Evolutionary conservation across 2,329 filamentous ascomycete genomes (phyloP), one percentile per base, ranked within the genome.

Genomic region (Clarireedia paspali): DNA sequence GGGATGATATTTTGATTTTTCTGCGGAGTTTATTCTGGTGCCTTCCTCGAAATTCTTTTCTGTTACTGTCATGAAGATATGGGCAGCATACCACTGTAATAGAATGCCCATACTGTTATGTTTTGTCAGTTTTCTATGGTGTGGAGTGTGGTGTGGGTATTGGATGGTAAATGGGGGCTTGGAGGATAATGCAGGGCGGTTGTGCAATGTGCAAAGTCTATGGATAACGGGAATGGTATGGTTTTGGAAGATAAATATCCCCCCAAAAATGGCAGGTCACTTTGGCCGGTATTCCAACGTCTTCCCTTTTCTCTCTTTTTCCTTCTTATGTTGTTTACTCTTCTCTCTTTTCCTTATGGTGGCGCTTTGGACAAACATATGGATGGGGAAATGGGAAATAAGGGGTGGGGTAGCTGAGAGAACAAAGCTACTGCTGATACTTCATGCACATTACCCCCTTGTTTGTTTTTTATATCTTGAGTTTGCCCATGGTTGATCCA

Each of bases 71-170:
- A 61, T 56, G 56, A 47, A 47, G 50, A 44, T 34, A 55, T 56
- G 53, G 20, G 49, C 48, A 51, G 59, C 50, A 59, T 57, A 53
- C 56, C 53, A 62, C 58, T 65, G 63, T 66, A 66, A 63, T 67
- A 66, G 63, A 67, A 61, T 62, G 60, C 55, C 62, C 60, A 52
- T 53, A 57, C 58, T 59, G 44, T 48, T 54, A 59, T 47, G 47
- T 38, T 42, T 59, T 47, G 45, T 45, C 40, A 44, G 26, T 56
- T 36, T 48, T 45, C 14, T 51, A 27, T 49, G 23, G 15, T 15
- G 42, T 34, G 42, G 10, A 45, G n/a, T 20, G 40, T 12, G n/a
- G n/a, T 12, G 10, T 45, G 44, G 51, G 23, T 54, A 30, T 50
- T 50, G 39, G 24, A 24, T 52, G 14, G 39, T 14, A 30, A 7